Evolutionary conservation across 495 filamentous ascomycete genomes (phyloP).

Genomic region (Daldinia childiae): DNA sequence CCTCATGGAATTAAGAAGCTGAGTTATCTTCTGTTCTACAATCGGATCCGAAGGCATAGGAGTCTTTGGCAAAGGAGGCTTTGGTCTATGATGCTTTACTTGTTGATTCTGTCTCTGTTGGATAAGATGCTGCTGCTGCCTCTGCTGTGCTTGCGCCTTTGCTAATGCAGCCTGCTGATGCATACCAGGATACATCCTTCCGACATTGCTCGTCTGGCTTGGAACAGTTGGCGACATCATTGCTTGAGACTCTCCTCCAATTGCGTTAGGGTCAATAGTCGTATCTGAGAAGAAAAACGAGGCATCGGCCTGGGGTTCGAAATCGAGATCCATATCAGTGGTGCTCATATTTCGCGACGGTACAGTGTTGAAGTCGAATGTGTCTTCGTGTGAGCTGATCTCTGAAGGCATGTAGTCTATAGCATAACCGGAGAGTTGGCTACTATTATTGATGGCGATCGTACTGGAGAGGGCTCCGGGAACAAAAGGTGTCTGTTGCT

Average conservation of each 20-base stretch:
- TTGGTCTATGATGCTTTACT: constrained; percentile 54
- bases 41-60: constrained; percentile 68
- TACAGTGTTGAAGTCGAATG: constrained; percentile 68
- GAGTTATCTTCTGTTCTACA: constrained; percentile 86
- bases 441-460: constrained; percentile 68
- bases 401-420: constrained; percentile 63
- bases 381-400: constrained; percentile 56
- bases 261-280: constrained; percentile 73
- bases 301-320: constrained; percentile 61
- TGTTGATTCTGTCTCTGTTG: constrained; percentile 51
- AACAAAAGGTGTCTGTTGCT: constrained; percentile 89
- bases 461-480: constrained; percentile 78
- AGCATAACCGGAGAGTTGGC: constrained; percentile 61
- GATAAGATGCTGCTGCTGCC: constrained; percentile 70
- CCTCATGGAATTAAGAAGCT: constrained; percentile 84
- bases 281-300: constrained; percentile 65
- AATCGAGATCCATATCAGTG: constrained; percentile 72
- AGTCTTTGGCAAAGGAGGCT: constrained; percentile 55
- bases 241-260: constrained; percentile 62
- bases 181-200: constrained; percentile 86
- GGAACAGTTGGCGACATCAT: constrained; percentile 48
- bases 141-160: constrained; percentile 76
- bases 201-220: constrained; percentile 65
- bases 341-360: constrained; percentile 55
- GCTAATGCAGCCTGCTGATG: constrained; percentile 88